Evolutionary conservation across 257 asterid species (phyloP).

Genomic region (Solanum chmielewskii): DNA sequence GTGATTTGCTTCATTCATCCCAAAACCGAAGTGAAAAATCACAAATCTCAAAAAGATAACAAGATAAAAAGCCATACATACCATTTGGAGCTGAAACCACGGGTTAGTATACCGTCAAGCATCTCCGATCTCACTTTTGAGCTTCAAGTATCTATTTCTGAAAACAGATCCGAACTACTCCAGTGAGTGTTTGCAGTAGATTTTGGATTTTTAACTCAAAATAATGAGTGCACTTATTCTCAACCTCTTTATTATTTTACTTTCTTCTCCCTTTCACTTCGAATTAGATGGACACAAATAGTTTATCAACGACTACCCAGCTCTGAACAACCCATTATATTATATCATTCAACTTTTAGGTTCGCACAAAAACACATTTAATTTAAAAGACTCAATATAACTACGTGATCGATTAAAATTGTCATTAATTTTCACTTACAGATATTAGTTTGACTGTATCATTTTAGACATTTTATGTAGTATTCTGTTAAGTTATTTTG

Average conservation of each 20-base stretch:
- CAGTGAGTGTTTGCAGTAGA: not conserved
- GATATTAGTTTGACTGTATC: too few species aligned
- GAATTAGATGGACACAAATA: not conserved
- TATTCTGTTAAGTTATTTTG: too few species aligned
- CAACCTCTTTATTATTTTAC: not conserved
- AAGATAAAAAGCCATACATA: conserved; percentile 30
- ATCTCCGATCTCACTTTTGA: conserved; percentile 25
- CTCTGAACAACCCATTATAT: not conserved
- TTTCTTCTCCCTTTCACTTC: not conserved
- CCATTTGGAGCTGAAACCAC: conserved; percentile 89
- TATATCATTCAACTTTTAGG: not conserved
- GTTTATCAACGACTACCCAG: not conserved
- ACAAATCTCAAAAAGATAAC: not conserved
- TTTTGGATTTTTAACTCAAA: not conserved
- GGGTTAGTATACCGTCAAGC: conserved; percentile 85
- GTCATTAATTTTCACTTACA: too few species aligned
- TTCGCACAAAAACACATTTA: not conserved
- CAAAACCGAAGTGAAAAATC: not conserved
- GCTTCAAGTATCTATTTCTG: not conserved
- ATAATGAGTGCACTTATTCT: not conserved
- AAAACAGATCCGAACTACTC: not conserved
- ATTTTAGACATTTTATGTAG: too few species aligned
- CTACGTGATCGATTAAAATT: too few species aligned
- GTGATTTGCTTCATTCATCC: conserved; percentile 50
- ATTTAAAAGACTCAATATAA: too few species aligned